Conservation (phyloP, 192 early-diverging fungal species). For the Dissophora ornata region DNA sequence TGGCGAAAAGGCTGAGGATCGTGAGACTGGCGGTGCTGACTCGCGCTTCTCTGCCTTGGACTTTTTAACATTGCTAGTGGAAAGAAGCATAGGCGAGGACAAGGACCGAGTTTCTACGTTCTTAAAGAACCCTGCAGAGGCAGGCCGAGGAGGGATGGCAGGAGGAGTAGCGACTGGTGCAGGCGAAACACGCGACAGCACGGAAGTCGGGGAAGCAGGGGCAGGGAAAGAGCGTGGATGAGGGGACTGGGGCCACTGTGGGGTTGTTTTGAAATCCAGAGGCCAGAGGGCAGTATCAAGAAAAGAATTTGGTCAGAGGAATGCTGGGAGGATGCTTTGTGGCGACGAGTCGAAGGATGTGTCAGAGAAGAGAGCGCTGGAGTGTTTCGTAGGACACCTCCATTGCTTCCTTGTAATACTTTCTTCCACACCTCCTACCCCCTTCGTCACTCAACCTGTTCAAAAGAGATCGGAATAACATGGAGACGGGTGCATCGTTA, state of each 20-base stretch:
- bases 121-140: slow-evolving; percentile 2
- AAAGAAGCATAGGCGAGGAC: slow-evolving; percentile 21
- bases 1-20: neutral
- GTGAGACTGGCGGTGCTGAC: slow-evolving; percentile 27
- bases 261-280: neutral
- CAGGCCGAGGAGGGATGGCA: neutral
- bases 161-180: neutral
- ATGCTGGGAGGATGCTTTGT: too few relatives aligned
- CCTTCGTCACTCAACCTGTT: neutral
- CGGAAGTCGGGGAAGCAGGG: too few relatives aligned
- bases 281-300: too few relatives aligned
- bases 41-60: neutral
- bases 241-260: slow-evolving; percentile 1
- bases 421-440: neutral
- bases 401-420: too few relatives aligned
- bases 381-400: too few relatives aligned
- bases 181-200: too few relatives aligned
- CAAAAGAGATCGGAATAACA: slow-evolving; percentile 12
- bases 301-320: too few relatives aligned
- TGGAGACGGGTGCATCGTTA: slow-evolving; percentile 1
- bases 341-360: too few relatives aligned
- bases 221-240: too few relatives aligned
- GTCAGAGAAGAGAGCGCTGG: too few relatives aligned
- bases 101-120: neutral
- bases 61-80: slow-evolving; percentile 13